Conservation (phyloP, 140 eudicot genomes). For the Bidens hawaiensis region DNA sequence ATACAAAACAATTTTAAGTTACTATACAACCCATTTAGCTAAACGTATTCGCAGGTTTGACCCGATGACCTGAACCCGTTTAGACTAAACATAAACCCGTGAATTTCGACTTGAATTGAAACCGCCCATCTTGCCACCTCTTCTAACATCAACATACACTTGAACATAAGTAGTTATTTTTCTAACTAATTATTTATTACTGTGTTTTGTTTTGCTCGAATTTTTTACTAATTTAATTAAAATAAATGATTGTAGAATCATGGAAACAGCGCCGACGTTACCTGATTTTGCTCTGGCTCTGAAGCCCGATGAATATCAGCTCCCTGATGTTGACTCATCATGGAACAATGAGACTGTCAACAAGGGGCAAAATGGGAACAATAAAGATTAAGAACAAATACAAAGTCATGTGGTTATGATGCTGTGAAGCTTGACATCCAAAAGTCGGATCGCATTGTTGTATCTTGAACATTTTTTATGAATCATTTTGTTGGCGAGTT, state of each 20-base stretch:
- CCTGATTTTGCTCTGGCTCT: conserved; percentile 94
- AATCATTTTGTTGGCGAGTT: conserved; percentile 27
- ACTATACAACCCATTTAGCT: too few species aligned
- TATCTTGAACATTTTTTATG: neutral
- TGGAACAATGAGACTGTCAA: conserved; percentile 60
- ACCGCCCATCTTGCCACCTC: neutral
- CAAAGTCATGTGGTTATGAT: conserved; percentile 3
- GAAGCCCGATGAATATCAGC: conserved; percentile 93
- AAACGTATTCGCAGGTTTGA: too few species aligned
- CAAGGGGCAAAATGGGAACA: conserved; percentile 29
- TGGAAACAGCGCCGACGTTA: conserved; percentile 95
- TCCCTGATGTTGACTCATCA: conserved; percentile 61
- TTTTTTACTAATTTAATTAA: neutral
- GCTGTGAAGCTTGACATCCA: conserved; percentile 3
- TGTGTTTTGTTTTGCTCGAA: neutral
- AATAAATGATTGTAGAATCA: conserved; percentile 49
- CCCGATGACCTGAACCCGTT: neutral
- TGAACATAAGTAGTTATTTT: neutral
- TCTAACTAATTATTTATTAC: neutral
- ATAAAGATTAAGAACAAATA: conserved; percentile 34
- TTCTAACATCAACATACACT: neutral
- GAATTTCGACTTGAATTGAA: too few species aligned
- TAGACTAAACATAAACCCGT: too few species aligned
- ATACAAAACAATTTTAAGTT: too few species aligned
- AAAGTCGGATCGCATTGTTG: conserved; percentile 7